phyloP scores from a whole-genome alignment of 768 basidiomycete genomes.

The Calocera cornea region DNA sequence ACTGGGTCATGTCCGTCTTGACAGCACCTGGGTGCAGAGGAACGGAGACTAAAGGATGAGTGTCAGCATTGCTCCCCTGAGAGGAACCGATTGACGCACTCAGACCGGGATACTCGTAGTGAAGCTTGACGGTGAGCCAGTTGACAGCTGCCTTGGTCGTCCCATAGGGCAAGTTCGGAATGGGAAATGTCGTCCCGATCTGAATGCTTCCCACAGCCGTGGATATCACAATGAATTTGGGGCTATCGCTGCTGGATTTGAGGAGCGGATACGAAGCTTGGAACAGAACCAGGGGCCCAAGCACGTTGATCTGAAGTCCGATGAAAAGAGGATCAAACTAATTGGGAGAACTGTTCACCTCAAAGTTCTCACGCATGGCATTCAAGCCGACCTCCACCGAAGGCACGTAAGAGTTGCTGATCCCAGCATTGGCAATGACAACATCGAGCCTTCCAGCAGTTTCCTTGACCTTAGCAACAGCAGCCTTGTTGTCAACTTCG shows the following conservation, averaged over 20 bases:
- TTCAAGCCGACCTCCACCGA: not conserved
- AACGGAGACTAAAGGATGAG: not conserved
- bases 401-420: not conserved
- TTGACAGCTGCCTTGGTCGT: constrained; percentile 15
- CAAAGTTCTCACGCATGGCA: not conserved
- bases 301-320: constrained; percentile 8
- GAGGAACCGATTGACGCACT: not conserved
- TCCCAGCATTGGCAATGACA: constrained; percentile 8
- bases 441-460: constrained; percentile 14
- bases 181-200: not conserved
- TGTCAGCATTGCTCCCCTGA: not conserved
- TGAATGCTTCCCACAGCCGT: constrained; percentile 3
- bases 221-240: constrained; percentile 15
- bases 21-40: constrained; percentile 4
- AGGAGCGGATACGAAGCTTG: constrained; percentile 14
- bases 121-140: constrained; percentile 9
- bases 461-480: constrained; percentile 9
- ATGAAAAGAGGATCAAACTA: not conserved
- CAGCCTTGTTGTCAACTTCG: constrained; percentile 12
- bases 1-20: not conserved
- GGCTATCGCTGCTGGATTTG: not conserved
- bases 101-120: not conserved
- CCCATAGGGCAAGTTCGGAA: not conserved
- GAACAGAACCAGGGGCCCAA: constrained; percentile 17
- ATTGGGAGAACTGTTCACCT: not conserved